phyloP scores from a whole-genome alignment of 2,329 filamentous ascomycete species.

The Aspergillus quadricinctus region DNA sequence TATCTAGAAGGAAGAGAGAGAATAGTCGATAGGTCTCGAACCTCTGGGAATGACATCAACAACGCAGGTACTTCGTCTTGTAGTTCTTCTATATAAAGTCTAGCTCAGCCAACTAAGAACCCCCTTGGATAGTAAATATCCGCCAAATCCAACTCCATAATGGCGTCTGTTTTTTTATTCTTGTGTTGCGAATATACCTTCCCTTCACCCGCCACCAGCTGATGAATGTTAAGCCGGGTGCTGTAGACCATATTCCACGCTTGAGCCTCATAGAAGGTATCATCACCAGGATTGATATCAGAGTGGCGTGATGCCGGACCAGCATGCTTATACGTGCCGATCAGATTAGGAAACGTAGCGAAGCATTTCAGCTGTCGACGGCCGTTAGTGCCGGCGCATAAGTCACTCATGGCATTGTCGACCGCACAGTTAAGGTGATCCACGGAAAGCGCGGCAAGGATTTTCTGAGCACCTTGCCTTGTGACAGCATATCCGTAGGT shows the following conservation, averaged over 20 bases:
- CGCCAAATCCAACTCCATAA: constrained; percentile 8
- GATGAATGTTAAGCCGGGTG: constrained; percentile 21
- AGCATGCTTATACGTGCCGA: constrained; percentile 43
- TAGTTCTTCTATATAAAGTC: no score
- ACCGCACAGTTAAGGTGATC: constrained; percentile 25
- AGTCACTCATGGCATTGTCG: constrained; percentile 46
- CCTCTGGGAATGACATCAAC: no score
- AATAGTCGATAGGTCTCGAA: no score
- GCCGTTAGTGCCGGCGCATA: constrained; percentile 40
- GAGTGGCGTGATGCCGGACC: constrained; percentile 30
- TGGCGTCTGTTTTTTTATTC: constrained; percentile 2
- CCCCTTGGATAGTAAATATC: constrained; percentile 19
- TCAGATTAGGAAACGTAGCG: constrained; percentile 44
- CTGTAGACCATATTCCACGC: constrained; percentile 22
- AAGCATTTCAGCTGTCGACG: constrained; percentile 28
- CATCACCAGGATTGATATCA: constrained; percentile 22
- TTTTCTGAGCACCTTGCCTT: constrained; percentile 32
- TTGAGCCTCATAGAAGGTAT: constrained; percentile 10
- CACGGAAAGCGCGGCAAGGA: constrained; percentile 30
- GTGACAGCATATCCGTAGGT: constrained; percentile 37
- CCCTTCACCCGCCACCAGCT: constrained; percentile 15
- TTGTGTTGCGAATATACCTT: constrained; percentile 19
- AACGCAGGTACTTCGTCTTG: no score
- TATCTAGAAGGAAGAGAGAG: no score
- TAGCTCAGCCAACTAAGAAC: no score